Conservation (phyloP, 169 alveolate species). For the Plasmodium cynomolgi region DNA sequence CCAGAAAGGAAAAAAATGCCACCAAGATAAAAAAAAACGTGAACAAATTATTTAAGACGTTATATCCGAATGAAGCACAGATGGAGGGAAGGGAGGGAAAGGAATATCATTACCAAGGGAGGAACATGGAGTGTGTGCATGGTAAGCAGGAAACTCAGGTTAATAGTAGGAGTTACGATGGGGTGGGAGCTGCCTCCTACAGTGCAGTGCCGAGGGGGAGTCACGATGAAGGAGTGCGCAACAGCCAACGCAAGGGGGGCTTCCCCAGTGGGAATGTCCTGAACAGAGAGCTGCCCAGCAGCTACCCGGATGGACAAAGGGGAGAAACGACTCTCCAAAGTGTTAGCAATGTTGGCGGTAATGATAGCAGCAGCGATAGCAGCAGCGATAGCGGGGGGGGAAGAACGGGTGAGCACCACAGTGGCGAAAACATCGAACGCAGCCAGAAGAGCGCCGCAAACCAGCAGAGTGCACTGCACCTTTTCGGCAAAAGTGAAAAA, state of each 20-base stretch:
- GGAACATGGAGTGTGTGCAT: neutral
- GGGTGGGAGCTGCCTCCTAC: neutral
- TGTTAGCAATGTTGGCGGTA: neutral
- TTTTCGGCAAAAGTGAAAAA: conserved; percentile 43
- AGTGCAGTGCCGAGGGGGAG: neutral
- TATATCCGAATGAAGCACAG: conserved; percentile 38
- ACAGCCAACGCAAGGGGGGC: neutral
- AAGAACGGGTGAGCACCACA: neutral
- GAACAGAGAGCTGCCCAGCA: neutral
- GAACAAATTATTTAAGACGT: conserved; percentile 24
- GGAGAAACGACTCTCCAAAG: neutral
- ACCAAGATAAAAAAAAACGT: conserved; percentile 24
- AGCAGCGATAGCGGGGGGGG: neutral
- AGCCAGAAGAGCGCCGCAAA: neutral
- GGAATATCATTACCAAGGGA: neutral
- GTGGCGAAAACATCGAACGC: neutral
- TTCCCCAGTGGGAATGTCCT: neutral
- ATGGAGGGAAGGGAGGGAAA: neutral
- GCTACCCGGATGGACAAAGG: neutral
- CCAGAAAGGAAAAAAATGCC: conserved; percentile 10
- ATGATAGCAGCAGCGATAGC: neutral
- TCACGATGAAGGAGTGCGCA: neutral
- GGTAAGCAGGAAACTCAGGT: neutral
- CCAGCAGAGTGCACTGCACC: neutral
- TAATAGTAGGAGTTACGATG: neutral